A percentile compares a stretch with the other conserved stretches of the same genome.
Evolutionary conservation across 352 stramenopile genomes (phyloP).

Genomic region (Globisporangium recalcitrans): DNA sequence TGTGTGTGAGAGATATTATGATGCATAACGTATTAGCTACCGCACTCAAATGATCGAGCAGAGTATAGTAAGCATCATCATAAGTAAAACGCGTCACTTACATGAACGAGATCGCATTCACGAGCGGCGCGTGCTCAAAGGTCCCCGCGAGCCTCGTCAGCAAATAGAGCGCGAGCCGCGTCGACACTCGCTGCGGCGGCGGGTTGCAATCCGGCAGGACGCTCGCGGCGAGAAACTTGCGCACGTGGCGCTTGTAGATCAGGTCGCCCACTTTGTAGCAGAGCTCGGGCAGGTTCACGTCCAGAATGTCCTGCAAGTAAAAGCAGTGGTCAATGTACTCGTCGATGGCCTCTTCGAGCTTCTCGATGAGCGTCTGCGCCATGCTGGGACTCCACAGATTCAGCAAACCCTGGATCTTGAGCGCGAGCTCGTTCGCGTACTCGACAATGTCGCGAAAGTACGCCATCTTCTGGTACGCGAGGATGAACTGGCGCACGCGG

Average conservation of each 20-base stretch:
- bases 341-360: slow-evolving; percentile 74
- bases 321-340: slow-evolving; percentile 84
- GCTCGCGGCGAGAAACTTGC: slow-evolving; percentile 60
- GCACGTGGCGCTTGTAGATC: slow-evolving; percentile 68
- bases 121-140: slow-evolving; percentile 71
- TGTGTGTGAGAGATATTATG: slow-evolving; percentile 9
- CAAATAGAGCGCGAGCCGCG: slow-evolving; percentile 69
- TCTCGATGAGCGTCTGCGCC: slow-evolving; percentile 40
- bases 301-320: slow-evolving; percentile 81
- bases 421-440: slow-evolving; percentile 63
- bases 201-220: slow-evolving; percentile 72
- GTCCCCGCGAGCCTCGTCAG: slow-evolving; percentile 70
- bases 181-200: slow-evolving; percentile 68
- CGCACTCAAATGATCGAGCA: background rate
- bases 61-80: background rate
- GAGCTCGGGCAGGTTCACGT: slow-evolving; percentile 78
- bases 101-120: slow-evolving; percentile 80
- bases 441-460: slow-evolving; percentile 83
- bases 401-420: slow-evolving; percentile 70
- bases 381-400: slow-evolving; percentile 44
- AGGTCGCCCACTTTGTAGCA: slow-evolving; percentile 76
- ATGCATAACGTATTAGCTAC: background rate
- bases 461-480: slow-evolving; percentile 64
- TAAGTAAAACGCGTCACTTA: slow-evolving; percentile 17
- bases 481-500: slow-evolving; percentile 67